Evolutionary conservation across 305 asterid genomes (phyloP), one percentile per base, ranked within the genome.

Genomic region (Fraxinus floribunda): DNA sequence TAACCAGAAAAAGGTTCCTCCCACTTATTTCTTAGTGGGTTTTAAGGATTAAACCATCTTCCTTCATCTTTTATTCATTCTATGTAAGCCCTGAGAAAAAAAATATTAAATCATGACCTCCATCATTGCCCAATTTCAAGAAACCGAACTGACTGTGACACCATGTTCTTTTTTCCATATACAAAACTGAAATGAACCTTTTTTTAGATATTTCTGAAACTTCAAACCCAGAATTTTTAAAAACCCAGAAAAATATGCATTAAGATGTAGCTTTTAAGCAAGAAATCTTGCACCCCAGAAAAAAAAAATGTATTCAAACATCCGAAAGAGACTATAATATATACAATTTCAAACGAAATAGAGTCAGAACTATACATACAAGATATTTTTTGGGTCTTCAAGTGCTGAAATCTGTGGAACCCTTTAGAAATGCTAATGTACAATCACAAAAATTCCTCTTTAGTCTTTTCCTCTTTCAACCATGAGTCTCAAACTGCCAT

Each of bases 331-430:
- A 62, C 7, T 8, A 22, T 32, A 2, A 72, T 70, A 55, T 46
- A 30, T 9, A 52, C 15, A 77, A 6, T 55, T 70, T 39, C 55
- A 34, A 55, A 26, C 66, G 36, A 68, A 68, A 72, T 3, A 75
- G 80, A 79, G 24, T 75, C 46, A 39, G 57, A 57, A 38, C 18
- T 38, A 66, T 68, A 71, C 86, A 13, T 74, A 83, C 86, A 86
- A 20, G 60, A 11, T 39, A 13, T 64, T 64, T 24, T 64, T 64
- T 24, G 24, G 35, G 72, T 72, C 80, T 16, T 35, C 78, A 22
- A 55, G 30, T 38, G 41, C 62, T 68, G 3, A 49, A 24, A 34
- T 75, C 52, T 72, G 41, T 22, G 7, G 78, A 41, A n/a, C 38
- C 83, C 11, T 46, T 79, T 44, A 62, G 57, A 26, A 78, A 62